Percentiles rank a stretch among this genome's conserved stretches.
Evolutionary conservation across 1,284 basidiomycete species (phyloP).

Genomic region (Athelia psychrophila): DNA sequence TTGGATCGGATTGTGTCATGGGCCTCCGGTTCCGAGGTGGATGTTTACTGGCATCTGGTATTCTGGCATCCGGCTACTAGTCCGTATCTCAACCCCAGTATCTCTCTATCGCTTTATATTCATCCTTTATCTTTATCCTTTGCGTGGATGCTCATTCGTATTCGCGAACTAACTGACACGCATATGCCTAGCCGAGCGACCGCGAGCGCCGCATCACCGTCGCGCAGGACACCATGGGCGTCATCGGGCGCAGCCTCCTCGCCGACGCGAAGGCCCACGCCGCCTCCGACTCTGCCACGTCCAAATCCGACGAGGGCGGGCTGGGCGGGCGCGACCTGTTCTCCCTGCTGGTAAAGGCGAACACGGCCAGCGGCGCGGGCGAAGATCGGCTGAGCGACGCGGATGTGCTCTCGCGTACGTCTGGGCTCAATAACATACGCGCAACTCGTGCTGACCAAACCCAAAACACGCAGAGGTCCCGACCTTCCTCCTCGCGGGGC

Average conservation of each 20-base stretch:
- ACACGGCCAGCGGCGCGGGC: slow-evolving; percentile 56
- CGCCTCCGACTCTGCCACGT: slow-evolving; percentile 8
- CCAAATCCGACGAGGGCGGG: slow-evolving; percentile 19
- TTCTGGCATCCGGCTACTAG: neutral
- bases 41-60: neutral
- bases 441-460: no score
- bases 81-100: neutral
- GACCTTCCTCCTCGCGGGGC: slow-evolving; percentile 60
- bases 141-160: no score
- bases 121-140: no score
- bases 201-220: slow-evolving; percentile 6
- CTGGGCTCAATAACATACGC: neutral
- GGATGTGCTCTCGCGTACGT: slow-evolving; percentile 73
- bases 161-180: neutral
- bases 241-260: slow-evolving; percentile 45
- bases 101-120: neutral
- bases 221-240: slow-evolving; percentile 19
- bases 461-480: no score
- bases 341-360: slow-evolving; percentile 57
- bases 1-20: no score
- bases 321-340: slow-evolving; percentile 43
- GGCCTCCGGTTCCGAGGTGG: slow-evolving; percentile 22
- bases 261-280: slow-evolving; percentile 38
- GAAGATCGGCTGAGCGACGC: slow-evolving; percentile 67
- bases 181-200: slow-evolving; percentile 12